phyloP scores from a whole-genome alignment of 106 monocot species.

The Acanthochlamys bracteata region DNA sequence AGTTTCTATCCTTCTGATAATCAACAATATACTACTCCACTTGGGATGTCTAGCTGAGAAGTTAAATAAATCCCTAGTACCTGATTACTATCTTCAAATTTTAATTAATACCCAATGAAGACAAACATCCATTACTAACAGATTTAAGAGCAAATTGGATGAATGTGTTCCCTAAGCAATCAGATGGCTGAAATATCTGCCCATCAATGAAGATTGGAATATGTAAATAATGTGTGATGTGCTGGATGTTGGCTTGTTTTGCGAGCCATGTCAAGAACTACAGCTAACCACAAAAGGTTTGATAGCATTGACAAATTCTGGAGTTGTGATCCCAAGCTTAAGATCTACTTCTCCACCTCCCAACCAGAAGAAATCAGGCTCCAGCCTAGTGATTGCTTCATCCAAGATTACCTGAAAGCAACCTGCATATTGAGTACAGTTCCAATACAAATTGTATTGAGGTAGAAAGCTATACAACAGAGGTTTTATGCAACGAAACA shows the following conservation, averaged over 20 bases:
- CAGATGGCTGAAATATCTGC: background rate
- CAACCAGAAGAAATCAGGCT: conserved; percentile 91
- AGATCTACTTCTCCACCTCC: conserved; percentile 93
- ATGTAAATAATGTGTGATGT: background rate
- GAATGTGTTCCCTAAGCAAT: background rate
- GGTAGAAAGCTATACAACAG: too few species aligned
- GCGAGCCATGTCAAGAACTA: conserved; percentile 34
- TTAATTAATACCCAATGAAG: background rate
- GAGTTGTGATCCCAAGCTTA: conserved; percentile 75
- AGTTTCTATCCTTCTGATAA: conserved; percentile 7
- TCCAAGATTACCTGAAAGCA: conserved; percentile 80
- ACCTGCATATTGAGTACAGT: too few species aligned
- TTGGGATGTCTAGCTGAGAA: background rate
- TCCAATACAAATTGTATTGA: too few species aligned
- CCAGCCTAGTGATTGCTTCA: conserved; percentile 79
- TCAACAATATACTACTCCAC: background rate
- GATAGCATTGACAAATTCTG: conserved; percentile 60
- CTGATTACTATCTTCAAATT: background rate
- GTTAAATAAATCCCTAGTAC: background rate
- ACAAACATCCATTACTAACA: background rate
- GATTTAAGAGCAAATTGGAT: background rate
- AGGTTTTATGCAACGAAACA: too few species aligned
- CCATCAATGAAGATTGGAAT: background rate
- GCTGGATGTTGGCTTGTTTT: background rate
- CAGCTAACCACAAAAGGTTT: conserved; percentile 79